These are phyloP conservation scores for Ustilago nuda DNA, from an alignment of 1,284 basidiomycete genomes.

Conservation along the genomic window DNA sequence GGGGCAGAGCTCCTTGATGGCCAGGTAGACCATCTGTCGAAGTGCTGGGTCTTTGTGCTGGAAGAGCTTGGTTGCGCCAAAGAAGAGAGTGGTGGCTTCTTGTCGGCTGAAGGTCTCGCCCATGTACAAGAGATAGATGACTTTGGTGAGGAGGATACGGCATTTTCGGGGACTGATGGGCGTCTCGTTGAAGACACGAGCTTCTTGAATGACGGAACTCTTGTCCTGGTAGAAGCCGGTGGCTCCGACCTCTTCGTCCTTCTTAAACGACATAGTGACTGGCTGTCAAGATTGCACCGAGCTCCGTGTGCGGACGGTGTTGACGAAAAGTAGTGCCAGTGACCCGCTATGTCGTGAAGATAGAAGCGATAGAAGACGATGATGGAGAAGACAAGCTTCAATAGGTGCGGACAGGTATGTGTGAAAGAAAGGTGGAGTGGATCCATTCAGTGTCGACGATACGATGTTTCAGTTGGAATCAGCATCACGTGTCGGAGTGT, in stretches of 20 bases:
- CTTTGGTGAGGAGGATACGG: constrained; percentile 92
- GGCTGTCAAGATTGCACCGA: constrained; percentile 2
- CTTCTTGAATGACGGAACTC: constrained; percentile 78
- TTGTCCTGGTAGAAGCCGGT: constrained; percentile 69
- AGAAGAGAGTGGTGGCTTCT: constrained; percentile 97
- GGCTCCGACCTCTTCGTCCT: constrained; percentile 66
- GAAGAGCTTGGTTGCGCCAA: constrained; percentile 98
- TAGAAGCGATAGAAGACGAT: neutral
- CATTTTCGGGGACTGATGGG: constrained; percentile 90
- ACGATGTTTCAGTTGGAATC: constrained; percentile 7
- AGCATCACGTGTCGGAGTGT: constrained; percentile 19
- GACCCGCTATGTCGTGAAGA: constrained; percentile 14
- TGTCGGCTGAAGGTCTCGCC: constrained; percentile 95
- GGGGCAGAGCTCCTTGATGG: constrained; percentile 95
- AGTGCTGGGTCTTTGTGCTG: constrained; percentile 98
- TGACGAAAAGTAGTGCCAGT: constrained; percentile 7
- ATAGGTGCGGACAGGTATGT: neutral
- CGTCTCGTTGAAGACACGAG: constrained; percentile 98
- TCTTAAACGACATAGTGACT: constrained; percentile 67
- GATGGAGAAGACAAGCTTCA: neutral
- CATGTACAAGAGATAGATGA: constrained; percentile 94
- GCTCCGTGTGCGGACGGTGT: constrained; percentile 9
- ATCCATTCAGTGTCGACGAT: constrained; percentile 10
- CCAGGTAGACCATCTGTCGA: constrained; percentile 97
- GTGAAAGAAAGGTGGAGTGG: constrained; percentile 6